Conservation (phyloP, 1,139 yeast genomes). For the Magnusiomyces suaveolens region DNA sequence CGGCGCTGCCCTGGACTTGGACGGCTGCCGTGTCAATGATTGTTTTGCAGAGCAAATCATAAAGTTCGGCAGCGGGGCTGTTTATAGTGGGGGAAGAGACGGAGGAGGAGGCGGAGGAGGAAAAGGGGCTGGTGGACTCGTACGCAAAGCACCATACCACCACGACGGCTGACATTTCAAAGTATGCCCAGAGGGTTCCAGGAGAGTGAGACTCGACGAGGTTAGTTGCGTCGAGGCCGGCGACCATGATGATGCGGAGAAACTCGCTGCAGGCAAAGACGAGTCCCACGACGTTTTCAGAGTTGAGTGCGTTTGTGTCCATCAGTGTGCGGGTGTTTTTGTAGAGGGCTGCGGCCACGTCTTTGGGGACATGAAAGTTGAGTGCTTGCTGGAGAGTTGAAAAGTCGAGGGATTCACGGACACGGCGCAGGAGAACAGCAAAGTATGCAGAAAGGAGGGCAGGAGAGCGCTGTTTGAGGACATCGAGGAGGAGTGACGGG, state of each 20-base stretch:
- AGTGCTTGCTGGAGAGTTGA: too few relatives aligned
- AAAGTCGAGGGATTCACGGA: too few relatives aligned
- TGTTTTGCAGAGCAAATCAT: conserved; percentile 11
- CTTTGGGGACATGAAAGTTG: too few relatives aligned
- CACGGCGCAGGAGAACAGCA: too few relatives aligned
- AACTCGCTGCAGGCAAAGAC: conserved; percentile 24
- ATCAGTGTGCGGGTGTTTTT: conserved; percentile 12
- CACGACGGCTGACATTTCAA: conserved; percentile 25
- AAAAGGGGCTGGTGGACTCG: conserved; percentile 24
- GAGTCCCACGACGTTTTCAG: conserved; percentile 10
- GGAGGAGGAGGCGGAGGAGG: too few relatives aligned
- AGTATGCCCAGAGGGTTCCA: conserved; percentile 22
- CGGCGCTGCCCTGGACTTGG: conserved; percentile 19
- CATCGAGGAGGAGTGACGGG: too few relatives aligned
- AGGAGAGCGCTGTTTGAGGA: too few relatives aligned
- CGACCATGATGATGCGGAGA: conserved; percentile 19
- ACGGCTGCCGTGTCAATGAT: conserved; percentile 13
- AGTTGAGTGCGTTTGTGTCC: conserved; percentile 1
- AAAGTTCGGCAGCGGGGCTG: neutral
- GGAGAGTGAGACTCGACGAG: conserved; percentile 11
- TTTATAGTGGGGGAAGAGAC: too few relatives aligned
- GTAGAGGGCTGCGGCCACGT: conserved; percentile 21
- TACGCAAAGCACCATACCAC: conserved; percentile 29
- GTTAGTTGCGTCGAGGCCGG: conserved; percentile 20
- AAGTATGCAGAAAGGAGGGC: too few relatives aligned